These are phyloP conservation scores for Chytriomyces hyalinus DNA, from an alignment of 192 early-diverging fungal genomes.

Conservation along the genomic window DNA sequence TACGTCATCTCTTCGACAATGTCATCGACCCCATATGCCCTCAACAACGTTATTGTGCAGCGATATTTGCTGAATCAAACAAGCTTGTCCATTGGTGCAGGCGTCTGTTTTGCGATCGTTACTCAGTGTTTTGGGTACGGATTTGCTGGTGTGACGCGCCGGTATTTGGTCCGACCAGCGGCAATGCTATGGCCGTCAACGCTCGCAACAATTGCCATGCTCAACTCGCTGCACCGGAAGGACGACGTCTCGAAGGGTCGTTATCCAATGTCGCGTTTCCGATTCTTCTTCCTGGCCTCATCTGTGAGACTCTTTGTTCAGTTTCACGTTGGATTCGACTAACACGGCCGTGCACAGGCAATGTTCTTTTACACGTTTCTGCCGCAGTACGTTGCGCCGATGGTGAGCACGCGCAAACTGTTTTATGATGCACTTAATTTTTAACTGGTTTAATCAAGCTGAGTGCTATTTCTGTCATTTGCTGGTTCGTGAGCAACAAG, in stretches of 20 bases:
- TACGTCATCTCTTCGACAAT: slow-evolving; percentile 17
- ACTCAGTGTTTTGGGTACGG: slow-evolving; percentile 56
- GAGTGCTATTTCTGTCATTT: slow-evolving; percentile 2
- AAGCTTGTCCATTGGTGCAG: neutral
- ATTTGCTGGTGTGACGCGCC: slow-evolving; percentile 53
- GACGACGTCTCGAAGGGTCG: neutral
- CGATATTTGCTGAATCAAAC: slow-evolving; percentile 1
- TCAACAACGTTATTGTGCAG: neutral
- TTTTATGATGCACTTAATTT: too few relatives aligned
- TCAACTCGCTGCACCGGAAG: slow-evolving; percentile 72
- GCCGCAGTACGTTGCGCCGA: slow-evolving; percentile 39
- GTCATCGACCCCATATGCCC: neutral
- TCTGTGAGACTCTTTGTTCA: too few relatives aligned
- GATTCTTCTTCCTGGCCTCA: slow-evolving; percentile 38
- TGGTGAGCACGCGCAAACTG: slow-evolving; percentile 2
- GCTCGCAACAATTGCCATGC: slow-evolving; percentile 69
- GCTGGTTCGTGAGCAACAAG: neutral
- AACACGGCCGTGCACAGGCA: neutral
- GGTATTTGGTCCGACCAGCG: slow-evolving; percentile 78
- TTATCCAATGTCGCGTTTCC: slow-evolving; percentile 22
- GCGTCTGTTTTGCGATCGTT: slow-evolving; percentile 59
- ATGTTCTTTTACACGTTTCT: slow-evolving; percentile 36
- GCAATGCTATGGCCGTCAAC: slow-evolving; percentile 84
- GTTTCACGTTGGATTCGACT: too few relatives aligned
- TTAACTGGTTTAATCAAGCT: neutral